phyloP scores from a whole-genome alignment of 345 rosid genomes.

The Melaleuca alternifolia region DNA sequence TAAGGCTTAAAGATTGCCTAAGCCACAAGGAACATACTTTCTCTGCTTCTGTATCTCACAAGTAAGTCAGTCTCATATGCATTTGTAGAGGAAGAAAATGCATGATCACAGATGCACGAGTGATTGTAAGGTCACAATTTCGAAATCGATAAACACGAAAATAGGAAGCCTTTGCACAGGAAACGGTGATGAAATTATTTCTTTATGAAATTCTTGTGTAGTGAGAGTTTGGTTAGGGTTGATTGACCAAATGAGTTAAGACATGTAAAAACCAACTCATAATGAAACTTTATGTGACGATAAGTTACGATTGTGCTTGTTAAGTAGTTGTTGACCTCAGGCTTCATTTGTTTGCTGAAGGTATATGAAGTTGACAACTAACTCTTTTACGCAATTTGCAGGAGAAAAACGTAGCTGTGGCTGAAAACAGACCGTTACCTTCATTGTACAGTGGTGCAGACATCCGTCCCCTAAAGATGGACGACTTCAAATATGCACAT shows the following conservation, averaged over 20 bases:
- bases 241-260: neutral
- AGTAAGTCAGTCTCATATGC: neutral
- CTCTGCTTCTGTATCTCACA: neutral
- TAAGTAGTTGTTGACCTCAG: neutral
- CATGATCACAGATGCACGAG: neutral
- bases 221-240: neutral
- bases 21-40: neutral
- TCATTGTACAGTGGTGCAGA: constrained; percentile 61
- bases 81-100: neutral
- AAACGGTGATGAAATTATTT: neutral
- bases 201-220: neutral
- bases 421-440: constrained; percentile 62
- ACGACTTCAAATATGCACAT: constrained; percentile 79
- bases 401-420: constrained; percentile 58
- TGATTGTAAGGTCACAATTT: neutral
- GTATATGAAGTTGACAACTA: neutral
- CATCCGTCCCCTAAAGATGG: constrained; percentile 68
- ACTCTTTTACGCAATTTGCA: constrained; percentile 10
- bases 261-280: neutral
- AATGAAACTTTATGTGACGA: neutral
- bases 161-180: neutral
- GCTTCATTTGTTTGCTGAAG: neutral
- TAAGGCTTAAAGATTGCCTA: neutral
- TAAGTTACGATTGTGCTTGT: neutral
- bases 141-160: neutral